Evolutionary conservation across 768 basidiomycete species (phyloP).

Genomic region (Rossbeevera mucosa): DNA sequence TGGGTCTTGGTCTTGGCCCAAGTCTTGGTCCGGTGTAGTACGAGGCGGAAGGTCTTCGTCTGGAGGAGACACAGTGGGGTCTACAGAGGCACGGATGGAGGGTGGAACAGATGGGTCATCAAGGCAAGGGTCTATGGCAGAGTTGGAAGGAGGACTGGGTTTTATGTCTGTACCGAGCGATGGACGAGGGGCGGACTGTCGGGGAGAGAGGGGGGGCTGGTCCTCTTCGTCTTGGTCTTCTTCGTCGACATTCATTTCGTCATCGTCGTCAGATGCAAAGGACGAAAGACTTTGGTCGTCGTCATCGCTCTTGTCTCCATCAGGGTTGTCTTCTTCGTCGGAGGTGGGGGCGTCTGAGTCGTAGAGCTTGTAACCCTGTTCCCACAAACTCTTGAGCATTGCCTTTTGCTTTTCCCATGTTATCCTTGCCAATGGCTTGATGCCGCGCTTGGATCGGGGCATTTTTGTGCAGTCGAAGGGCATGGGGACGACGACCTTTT

Average conservation of each 20-base stretch:
- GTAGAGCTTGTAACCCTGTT: conserved; percentile 13
- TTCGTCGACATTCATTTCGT: conserved; percentile 29
- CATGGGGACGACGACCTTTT: conserved; percentile 12
- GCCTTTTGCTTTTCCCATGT: not conserved
- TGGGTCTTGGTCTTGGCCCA: conserved; percentile 16
- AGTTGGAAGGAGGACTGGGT: conserved; percentile 4
- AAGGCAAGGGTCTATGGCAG: conserved; percentile 18
- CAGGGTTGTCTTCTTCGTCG: conserved; percentile 17
- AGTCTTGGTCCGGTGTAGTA: conserved; percentile 29
- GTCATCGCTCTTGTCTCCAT: conserved; percentile 6
- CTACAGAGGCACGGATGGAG: conserved; percentile 16
- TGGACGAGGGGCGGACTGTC: conserved; percentile 22
- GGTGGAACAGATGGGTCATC: conserved; percentile 19
- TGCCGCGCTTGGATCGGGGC: conserved; percentile 18
- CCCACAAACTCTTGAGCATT: conserved; percentile 13
- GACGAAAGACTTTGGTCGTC: conserved; percentile 7
- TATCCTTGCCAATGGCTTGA: not conserved
- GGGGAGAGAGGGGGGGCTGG: conserved; percentile 20
- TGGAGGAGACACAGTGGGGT: conserved; percentile 19
- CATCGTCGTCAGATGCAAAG: conserved; percentile 6
- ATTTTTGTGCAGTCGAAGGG: conserved; percentile 17
- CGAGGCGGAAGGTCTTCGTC: conserved; percentile 10
- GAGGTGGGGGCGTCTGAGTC: conserved; percentile 18
- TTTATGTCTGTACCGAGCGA: conserved; percentile 14
- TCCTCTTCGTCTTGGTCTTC: conserved; percentile 19